Percentiles rank a stretch among this genome's conserved stretches.
Conservation (phyloP, 257 asterid genomes). For the Capsicum chinense region DNA sequence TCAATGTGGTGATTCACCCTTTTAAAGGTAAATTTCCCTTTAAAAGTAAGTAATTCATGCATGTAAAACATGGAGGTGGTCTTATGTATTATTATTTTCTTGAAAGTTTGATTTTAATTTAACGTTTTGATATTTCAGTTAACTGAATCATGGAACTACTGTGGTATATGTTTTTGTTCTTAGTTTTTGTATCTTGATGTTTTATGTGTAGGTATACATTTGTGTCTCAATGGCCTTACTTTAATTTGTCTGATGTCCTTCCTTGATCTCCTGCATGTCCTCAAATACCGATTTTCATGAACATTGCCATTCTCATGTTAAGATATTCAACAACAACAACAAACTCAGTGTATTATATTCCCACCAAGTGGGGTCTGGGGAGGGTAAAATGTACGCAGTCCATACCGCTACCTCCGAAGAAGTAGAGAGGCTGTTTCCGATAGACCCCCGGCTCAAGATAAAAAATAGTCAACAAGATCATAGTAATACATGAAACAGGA, state of each 20-base stretch:
- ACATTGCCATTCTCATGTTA: too few species aligned
- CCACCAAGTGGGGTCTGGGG: too few species aligned
- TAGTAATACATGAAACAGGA: too few species aligned
- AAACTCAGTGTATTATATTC: too few species aligned
- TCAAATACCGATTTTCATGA: too few species aligned
- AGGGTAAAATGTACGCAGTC: too few species aligned
- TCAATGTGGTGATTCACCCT: not conserved
- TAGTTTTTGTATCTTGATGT: not conserved
- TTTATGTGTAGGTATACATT: conserved; percentile 7
- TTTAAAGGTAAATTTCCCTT: not conserved
- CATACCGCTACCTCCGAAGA: too few species aligned
- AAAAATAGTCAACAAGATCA: too few species aligned
- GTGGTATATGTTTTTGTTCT: not conserved
- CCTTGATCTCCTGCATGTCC: not conserved
- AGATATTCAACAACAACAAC: too few species aligned
- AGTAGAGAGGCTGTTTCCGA: too few species aligned
- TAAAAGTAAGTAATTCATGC: not conserved
- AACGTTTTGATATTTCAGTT: not conserved
- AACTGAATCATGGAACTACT: not conserved
- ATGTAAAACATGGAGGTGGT: not conserved
- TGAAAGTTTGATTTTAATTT: not conserved
- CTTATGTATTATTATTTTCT: not conserved
- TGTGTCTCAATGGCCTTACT: not conserved
- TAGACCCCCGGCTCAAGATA: too few species aligned
- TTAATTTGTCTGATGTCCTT: not conserved